phyloP scores from a whole-genome alignment of 1,284 basidiomycete species.

The Fistulina hepatica region DNA sequence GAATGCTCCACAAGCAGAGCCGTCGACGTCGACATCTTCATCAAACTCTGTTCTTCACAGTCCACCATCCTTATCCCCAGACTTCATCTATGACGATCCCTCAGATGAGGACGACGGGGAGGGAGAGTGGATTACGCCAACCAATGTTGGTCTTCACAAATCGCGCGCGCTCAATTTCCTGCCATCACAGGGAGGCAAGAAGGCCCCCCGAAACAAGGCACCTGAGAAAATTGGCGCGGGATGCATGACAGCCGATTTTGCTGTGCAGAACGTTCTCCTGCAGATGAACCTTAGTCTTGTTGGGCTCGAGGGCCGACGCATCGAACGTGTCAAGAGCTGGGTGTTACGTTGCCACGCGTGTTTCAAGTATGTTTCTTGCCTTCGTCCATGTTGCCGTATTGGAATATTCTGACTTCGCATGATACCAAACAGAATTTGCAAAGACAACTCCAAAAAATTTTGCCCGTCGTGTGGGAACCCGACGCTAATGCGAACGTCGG shows the following conservation, averaged over 20 bases:
- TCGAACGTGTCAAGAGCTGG: conserved; percentile 91
- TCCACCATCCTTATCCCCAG: conserved; percentile 13
- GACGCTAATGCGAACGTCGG: conserved; percentile 84
- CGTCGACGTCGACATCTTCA: conserved; percentile 6
- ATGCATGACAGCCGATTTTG: conserved; percentile 98
- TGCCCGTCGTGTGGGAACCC: conserved; percentile 96
- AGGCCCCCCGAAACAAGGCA: conserved; percentile 20
- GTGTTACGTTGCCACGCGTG: conserved; percentile 96
- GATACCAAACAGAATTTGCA: conserved; percentile 2
- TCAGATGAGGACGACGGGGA: conserved; percentile 72
- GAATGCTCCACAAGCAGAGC: conserved; percentile 5
- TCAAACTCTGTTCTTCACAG: too few relatives aligned
- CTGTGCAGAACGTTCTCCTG: conserved; percentile 96
- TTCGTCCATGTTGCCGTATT: conserved; percentile 1
- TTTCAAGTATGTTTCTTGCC: conserved; percentile 75
- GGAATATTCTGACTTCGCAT: not conserved
- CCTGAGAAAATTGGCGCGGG: conserved; percentile 50
- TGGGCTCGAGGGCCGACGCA: conserved; percentile 85
- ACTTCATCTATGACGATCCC: conserved; percentile 58
- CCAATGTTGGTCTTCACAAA: conserved; percentile 82
- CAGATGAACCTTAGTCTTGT: conserved; percentile 93
- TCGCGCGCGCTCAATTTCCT: conserved; percentile 78
- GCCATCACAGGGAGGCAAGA: conserved; percentile 29
- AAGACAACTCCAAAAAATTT: conserved; percentile 34
- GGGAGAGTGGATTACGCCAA: conserved; percentile 96